These are phyloP conservation scores for Eucalyptus polybractea DNA, from an alignment of 345 rosid genomes.

Conservation along the genomic window DNA sequence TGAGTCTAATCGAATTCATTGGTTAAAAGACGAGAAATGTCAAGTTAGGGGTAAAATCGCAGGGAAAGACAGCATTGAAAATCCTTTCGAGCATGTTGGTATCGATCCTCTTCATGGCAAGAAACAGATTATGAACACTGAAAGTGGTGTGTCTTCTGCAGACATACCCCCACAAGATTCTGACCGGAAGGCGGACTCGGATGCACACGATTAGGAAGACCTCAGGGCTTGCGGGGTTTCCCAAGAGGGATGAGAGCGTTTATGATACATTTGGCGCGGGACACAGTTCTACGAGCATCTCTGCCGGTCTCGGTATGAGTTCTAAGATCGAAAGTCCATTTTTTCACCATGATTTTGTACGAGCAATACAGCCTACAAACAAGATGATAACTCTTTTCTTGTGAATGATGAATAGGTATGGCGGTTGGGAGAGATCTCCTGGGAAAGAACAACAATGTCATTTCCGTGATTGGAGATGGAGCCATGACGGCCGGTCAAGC, in stretches of 20 bases:
- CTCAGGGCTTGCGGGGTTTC: slow-evolving; percentile 67
- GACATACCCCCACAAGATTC: slow-evolving; percentile 67
- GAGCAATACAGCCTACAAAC: neutral
- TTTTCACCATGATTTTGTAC: neutral
- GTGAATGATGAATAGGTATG: slow-evolving; percentile 25
- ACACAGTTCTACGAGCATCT: slow-evolving; percentile 74
- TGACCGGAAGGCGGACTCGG: slow-evolving; percentile 60
- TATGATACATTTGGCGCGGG: slow-evolving; percentile 68
- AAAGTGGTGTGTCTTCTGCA: slow-evolving; percentile 6
- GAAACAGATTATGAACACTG: neutral
- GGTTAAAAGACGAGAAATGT: neutral
- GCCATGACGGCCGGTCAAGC: slow-evolving; percentile 83
- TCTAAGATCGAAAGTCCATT: neutral
- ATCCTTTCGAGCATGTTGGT: neutral
- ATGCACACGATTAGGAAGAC: slow-evolving; percentile 64
- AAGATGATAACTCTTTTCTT: neutral
- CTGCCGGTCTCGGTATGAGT: slow-evolving; percentile 61
- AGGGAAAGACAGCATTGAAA: neutral
- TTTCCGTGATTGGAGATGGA: slow-evolving; percentile 71
- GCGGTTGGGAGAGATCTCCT: slow-evolving; percentile 59
- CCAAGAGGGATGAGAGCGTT: slow-evolving; percentile 61
- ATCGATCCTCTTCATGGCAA: neutral
- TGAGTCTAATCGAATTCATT: neutral
- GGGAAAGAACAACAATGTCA: slow-evolving; percentile 45
- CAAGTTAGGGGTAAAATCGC: neutral